These are phyloP conservation scores for Pyrus communis DNA, from an alignment of 306 rosid genomes.

Conservation along the genomic window DNA sequence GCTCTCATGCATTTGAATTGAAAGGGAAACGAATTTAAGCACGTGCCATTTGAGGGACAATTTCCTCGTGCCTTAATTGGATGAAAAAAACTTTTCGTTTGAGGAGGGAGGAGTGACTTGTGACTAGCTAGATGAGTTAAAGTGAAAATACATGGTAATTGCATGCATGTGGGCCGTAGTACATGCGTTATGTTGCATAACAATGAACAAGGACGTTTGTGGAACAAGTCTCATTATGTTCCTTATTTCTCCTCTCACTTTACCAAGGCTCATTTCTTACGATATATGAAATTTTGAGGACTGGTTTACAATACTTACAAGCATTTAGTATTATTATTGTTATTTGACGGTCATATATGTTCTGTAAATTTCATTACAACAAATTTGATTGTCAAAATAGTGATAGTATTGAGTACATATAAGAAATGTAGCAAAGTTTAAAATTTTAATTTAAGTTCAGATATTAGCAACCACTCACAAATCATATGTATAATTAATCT, in stretches of 20 bases:
- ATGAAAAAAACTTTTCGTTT: not conserved
- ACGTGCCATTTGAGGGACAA: not conserved
- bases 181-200: not conserved
- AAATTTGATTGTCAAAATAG: too few species aligned
- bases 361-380: not conserved
- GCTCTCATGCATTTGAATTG: not conserved
- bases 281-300: too few species aligned
- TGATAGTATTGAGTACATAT: not conserved
- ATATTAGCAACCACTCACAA: not conserved
- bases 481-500: not conserved
- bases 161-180: not conserved
- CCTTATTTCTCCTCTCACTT: not conserved
- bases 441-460: not conserved
- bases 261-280: not conserved
- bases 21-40: not conserved
- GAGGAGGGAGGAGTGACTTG: not conserved
- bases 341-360: too few species aligned
- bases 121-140: not conserved
- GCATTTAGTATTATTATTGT: too few species aligned
- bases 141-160: not conserved
- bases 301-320: too few species aligned
- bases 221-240: not conserved
- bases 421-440: not conserved
- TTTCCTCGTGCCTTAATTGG: not conserved
- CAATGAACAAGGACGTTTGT: not conserved